These are phyloP conservation scores for Botrytis byssoidea DNA, from an alignment of 2,329 filamentous ascomycete genomes.

Conservation along the genomic window DNA sequence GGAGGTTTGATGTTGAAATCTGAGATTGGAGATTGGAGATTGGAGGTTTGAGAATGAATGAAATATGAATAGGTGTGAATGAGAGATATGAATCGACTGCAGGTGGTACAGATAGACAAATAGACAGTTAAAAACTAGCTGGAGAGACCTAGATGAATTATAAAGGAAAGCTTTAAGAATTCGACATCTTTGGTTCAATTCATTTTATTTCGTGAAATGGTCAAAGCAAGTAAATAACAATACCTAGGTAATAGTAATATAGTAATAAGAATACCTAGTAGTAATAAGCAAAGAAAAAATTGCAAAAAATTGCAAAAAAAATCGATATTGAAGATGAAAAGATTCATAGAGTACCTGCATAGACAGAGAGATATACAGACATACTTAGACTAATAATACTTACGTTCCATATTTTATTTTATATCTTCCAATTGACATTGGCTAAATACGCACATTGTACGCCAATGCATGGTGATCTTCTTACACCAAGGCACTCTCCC, in stretches of 20 bases:
- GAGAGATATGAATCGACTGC: neutral
- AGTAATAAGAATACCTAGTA: neutral
- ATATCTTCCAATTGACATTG: neutral
- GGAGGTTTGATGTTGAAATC: neutral
- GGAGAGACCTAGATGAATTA: neutral
- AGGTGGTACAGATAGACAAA: neutral
- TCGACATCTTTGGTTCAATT: neutral
- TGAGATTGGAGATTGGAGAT: too few species aligned
- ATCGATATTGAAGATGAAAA: neutral
- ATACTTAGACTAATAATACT: neutral
- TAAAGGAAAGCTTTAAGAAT: neutral
- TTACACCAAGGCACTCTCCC: neutral
- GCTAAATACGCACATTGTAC: neutral
- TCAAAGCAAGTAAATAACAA: conserved; percentile 5
- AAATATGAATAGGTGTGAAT: neutral
- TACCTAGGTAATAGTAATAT: neutral
- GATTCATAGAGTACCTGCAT: neutral
- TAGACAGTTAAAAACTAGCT: neutral
- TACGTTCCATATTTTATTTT: neutral
- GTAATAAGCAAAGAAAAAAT: neutral
- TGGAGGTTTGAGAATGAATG: neutral
- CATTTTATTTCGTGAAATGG: conserved; percentile 4
- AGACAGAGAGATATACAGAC: neutral
- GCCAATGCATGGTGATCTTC: neutral
- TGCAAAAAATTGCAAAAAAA: neutral